phyloP scores from a whole-genome alignment of 2,329 filamentous ascomycete genomes.

The Pseudocercospora fijiensis region DNA sequence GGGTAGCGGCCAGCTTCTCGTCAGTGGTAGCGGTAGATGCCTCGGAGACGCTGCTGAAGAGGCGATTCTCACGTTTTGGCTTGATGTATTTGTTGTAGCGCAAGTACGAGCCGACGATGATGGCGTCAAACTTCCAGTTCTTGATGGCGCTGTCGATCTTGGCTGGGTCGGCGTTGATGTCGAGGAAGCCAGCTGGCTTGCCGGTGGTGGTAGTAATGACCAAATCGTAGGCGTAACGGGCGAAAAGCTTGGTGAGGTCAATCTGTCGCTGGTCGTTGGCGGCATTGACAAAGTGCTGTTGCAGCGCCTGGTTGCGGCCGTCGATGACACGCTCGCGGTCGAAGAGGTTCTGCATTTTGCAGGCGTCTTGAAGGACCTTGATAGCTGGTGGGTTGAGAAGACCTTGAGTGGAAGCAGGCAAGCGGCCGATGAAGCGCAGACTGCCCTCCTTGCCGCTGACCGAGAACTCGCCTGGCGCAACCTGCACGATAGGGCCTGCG shows the following conservation, averaged over 20 bases:
- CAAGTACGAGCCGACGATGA: slow-evolving; percentile 28
- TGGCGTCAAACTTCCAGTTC: slow-evolving; percentile 25
- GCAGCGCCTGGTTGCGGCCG: slow-evolving; percentile 20
- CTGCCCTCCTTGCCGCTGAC: slow-evolving; percentile 1
- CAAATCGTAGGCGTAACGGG: slow-evolving; percentile 28
- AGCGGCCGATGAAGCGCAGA: neutral
- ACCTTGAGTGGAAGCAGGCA: neutral
- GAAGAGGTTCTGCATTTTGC: slow-evolving; percentile 23
- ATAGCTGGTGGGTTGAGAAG: neutral
- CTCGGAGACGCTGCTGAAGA: slow-evolving; percentile 6
- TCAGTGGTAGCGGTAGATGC: neutral
- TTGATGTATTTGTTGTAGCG: slow-evolving; percentile 27
- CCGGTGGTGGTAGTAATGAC: slow-evolving; percentile 27
- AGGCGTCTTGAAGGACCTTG: neutral
- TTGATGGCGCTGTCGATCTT: slow-evolving; percentile 16
- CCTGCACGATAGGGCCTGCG: slow-evolving; percentile 24
- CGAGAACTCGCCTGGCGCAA: slow-evolving; percentile 15
- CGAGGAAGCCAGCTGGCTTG: slow-evolving; percentile 25
- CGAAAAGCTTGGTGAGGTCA: slow-evolving; percentile 19
- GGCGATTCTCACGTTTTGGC: slow-evolving; percentile 6
- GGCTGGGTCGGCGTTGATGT: slow-evolving; percentile 1
- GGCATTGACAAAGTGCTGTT: slow-evolving; percentile 11
- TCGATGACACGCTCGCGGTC: slow-evolving; percentile 24
- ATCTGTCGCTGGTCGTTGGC: slow-evolving; percentile 13
- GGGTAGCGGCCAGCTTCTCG: neutral